phyloP scores from a whole-genome alignment of 2,329 filamentous ascomycete genomes.

The Neonectria hederae region DNA sequence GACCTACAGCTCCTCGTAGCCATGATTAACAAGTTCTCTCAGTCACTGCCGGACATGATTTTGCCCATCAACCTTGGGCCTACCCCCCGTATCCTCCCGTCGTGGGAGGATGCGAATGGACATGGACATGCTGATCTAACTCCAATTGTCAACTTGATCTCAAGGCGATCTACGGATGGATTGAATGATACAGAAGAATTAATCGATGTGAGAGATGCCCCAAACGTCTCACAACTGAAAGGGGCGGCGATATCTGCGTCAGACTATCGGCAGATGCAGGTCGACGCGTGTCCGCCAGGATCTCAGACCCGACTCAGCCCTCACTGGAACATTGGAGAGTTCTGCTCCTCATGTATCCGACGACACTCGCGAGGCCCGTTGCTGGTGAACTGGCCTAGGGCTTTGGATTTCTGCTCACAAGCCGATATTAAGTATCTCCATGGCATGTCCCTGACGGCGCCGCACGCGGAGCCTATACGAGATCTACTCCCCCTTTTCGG shows the following conservation, averaged over 20 bases:
- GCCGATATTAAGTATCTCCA: constrained; percentile 79
- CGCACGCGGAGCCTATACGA: constrained; percentile 68
- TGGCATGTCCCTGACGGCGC: constrained; percentile 74
- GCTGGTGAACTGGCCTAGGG: constrained; percentile 70
- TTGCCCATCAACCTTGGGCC: constrained; percentile 80
- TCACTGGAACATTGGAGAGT: constrained; percentile 69
- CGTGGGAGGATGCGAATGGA: constrained; percentile 66
- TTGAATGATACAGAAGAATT: constrained; percentile 8
- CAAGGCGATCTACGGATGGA: constrained; percentile 36
- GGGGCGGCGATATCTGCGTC: constrained; percentile 34
- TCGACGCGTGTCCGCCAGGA: constrained; percentile 67
- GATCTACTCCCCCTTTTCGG: constrained; percentile 80
- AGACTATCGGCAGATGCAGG: constrained; percentile 54
- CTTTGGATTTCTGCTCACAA: constrained; percentile 77
- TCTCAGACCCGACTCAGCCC: constrained; percentile 68
- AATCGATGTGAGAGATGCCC: neutral
- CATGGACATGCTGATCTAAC: constrained; percentile 39
- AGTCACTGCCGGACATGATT: constrained; percentile 83
- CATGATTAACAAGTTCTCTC: constrained; percentile 77
- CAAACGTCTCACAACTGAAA: neutral
- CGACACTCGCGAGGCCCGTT: constrained; percentile 75
- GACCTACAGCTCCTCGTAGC: constrained; percentile 60
- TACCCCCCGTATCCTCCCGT: constrained; percentile 52
- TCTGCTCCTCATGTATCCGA: constrained; percentile 71
- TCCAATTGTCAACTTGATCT: constrained; percentile 43